phyloP scores from a whole-genome alignment of 2,329 filamentous ascomycete genomes.

The Calonectria multiphialidica region DNA sequence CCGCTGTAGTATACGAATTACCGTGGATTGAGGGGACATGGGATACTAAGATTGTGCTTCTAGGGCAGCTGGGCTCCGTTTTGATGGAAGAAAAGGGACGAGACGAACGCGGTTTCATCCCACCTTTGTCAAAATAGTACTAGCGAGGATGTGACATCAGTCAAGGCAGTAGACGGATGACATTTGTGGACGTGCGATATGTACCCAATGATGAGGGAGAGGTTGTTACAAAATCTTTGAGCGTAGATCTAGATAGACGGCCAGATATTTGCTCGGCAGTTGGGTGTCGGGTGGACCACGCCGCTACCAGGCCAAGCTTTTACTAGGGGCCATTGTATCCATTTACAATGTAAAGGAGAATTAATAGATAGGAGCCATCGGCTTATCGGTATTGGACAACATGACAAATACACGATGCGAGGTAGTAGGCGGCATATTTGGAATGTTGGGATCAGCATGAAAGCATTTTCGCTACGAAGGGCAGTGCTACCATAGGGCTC shows the following conservation, averaged over 20 bases:
- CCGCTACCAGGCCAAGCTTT: background rate
- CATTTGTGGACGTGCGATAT: background rate
- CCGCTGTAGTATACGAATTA: background rate
- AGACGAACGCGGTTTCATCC: background rate
- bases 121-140: background rate
- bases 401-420: background rate
- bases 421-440: background rate
- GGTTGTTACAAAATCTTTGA: background rate
- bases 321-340: background rate
- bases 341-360: no score
- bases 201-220: background rate
- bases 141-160: background rate
- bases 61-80: background rate
- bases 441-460: background rate
- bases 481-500: background rate
- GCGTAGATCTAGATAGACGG: background rate
- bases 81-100: background rate
- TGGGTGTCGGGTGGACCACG: background rate
- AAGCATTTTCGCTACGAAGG: background rate
- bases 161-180: background rate
- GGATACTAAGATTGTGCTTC: background rate
- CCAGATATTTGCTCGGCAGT: background rate
- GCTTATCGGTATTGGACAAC: background rate
- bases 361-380: background rate
- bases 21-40: background rate